Conservation (phyloP, 352 stramenopile genomes). For the Phytophthora megakarya region DNA sequence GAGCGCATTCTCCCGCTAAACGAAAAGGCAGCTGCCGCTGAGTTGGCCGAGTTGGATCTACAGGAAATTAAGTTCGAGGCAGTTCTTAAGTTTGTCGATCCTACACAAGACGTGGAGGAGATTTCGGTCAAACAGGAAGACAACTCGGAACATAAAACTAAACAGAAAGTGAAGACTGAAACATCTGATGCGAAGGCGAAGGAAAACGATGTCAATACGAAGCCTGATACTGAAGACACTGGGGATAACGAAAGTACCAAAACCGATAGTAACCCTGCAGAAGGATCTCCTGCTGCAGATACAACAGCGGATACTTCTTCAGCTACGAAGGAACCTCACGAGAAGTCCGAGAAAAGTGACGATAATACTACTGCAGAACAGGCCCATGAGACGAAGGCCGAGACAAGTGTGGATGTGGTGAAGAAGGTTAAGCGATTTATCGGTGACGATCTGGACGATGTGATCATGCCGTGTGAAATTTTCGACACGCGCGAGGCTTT, state of each 20-base stretch:
- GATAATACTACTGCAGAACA: conserved; percentile 40
- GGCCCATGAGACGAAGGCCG: conserved; percentile 21
- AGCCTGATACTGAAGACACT: not conserved
- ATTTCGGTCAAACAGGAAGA: conserved; percentile 12
- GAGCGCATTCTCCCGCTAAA: conserved; percentile 62
- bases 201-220: conserved; percentile 31
- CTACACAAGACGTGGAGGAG: conserved; percentile 29
- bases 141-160: conserved; percentile 16
- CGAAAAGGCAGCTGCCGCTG: conserved; percentile 58
- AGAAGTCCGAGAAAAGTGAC: conserved; percentile 6
- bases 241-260: conserved; percentile 27
- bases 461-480: conserved; percentile 98
- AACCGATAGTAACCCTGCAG: conserved; percentile 22
- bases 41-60: conserved; percentile 76
- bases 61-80: conserved; percentile 85
- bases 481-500: conserved; percentile 93
- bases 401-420: conserved; percentile 20
- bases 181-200: conserved; percentile 20
- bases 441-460: conserved; percentile 80
- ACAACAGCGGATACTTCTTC: conserved; percentile 13
- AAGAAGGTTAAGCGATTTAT: conserved; percentile 40
- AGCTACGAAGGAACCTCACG: conserved; percentile 27
- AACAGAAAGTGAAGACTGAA: conserved; percentile 14
- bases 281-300: not conserved
- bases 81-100: conserved; percentile 61